A percentile compares a stretch with the other conserved stretches of the same genome.
Evolutionary conservation across 2,329 filamentous ascomycete species (phyloP).

Genomic region (Colletotrichum tropicale): DNA sequence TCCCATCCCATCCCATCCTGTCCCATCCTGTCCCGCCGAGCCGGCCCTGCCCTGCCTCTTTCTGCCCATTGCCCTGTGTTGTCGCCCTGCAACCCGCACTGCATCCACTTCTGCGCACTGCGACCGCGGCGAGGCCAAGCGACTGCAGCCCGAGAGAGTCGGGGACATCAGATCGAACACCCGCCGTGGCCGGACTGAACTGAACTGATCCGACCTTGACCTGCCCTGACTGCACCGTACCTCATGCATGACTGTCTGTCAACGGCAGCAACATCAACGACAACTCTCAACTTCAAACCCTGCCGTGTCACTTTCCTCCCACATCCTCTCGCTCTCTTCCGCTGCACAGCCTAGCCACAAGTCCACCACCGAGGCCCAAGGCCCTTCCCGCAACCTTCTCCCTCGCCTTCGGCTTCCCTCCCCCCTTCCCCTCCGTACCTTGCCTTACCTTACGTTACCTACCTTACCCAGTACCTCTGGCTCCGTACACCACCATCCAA

Average conservation of each 20-base stretch:
- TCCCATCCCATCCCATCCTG: background rate
- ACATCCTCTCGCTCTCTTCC: background rate
- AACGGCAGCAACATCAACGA: background rate
- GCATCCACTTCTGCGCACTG: background rate
- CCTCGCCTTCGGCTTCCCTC: background rate
- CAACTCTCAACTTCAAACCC: background rate
- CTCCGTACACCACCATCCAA: background rate
- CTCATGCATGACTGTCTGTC: background rate
- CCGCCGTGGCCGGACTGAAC: constrained; percentile 1
- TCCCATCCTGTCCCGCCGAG: background rate
- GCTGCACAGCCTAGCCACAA: background rate
- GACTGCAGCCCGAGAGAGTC: background rate
- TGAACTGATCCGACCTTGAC: background rate
- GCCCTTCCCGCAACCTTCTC: background rate
- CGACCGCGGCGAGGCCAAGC: background rate
- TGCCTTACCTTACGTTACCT: background rate
- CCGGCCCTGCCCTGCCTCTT: background rate
- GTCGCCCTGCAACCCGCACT: background rate
- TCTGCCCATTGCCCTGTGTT: background rate
- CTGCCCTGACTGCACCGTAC: background rate
- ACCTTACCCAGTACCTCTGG: background rate
- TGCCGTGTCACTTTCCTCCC: background rate
- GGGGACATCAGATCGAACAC: constrained; percentile 9
- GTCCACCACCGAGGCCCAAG: background rate
- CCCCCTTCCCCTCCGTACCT: background rate